These are phyloP conservation scores for Solanum clarkiae DNA, from an alignment of 257 asterid genomes.

Conservation along the genomic window DNA sequence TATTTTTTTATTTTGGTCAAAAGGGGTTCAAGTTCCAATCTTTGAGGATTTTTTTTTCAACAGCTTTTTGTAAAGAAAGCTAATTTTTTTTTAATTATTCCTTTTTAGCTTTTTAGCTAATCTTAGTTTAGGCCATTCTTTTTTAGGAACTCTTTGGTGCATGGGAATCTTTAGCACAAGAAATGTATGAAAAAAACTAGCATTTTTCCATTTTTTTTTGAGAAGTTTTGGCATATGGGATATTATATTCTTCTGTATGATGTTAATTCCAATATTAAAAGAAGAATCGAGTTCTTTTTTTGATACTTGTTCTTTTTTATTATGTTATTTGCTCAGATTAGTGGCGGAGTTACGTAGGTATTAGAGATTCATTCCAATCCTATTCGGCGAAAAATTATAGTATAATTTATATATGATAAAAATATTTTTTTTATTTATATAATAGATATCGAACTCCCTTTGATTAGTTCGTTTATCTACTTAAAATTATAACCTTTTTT, in stretches of 20 bases:
- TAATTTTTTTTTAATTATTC: neutral
- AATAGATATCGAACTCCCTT: no score
- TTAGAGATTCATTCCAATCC: no score
- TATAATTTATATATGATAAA: no score
- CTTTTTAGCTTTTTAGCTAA: neutral
- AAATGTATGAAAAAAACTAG: neutral
- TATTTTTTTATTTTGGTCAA: neutral
- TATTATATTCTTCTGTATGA: neutral
- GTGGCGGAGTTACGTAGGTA: no score
- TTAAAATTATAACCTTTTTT: no score
- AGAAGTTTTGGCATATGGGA: neutral
- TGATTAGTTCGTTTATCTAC: no score
- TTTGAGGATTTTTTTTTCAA: neutral
- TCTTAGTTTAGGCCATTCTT: neutral
- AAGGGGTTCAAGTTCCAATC: neutral
- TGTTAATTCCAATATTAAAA: neutral
- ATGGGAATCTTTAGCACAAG: neutral
- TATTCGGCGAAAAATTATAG: no score
- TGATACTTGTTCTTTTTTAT: neutral
- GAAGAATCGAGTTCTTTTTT: neutral
- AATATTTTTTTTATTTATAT: no score
- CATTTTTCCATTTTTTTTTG: neutral
- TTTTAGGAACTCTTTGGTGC: neutral
- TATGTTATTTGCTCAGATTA: neutral
- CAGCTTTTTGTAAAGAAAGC: neutral